Percentiles rank a stretch among this genome's conserved stretches.
Evolutionary conservation across 129 eudicot species (phyloP).

Genomic region (Flaveria ramosissima): DNA sequence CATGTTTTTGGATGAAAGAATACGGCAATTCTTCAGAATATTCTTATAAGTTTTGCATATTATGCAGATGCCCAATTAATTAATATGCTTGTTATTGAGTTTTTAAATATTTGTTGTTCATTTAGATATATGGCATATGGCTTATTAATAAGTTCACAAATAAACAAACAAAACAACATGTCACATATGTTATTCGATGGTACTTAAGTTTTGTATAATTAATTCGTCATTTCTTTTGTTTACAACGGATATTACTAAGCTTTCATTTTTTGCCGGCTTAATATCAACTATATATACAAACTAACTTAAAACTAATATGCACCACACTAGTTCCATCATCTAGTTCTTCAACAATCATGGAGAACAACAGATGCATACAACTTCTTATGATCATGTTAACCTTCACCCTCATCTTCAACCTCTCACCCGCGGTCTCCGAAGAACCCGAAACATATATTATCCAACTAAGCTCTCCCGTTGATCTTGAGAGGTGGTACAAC

Average conservation of each 20-base stretch:
- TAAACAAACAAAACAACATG: too few relatives aligned
- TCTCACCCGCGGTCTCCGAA: not conserved
- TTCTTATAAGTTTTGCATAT: too few relatives aligned
- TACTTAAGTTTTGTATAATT: not conserved
- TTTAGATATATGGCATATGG: too few relatives aligned
- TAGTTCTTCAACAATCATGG: constrained; percentile 27
- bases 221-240: not conserved
- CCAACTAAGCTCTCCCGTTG: constrained; percentile 36
- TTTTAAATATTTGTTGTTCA: too few relatives aligned
- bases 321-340: constrained; percentile 25
- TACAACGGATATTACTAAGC: constrained; percentile 26
- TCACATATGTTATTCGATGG: too few relatives aligned
- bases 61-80: too few relatives aligned
- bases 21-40: too few relatives aligned
- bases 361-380: constrained; percentile 11
- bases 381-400: constrained; percentile 14
- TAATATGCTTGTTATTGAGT: too few relatives aligned
- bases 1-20: too few relatives aligned
- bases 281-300: constrained; percentile 20
- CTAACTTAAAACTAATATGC: not conserved
- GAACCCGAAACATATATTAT: constrained; percentile 47
- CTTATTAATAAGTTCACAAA: too few relatives aligned
- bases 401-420: constrained; percentile 23
- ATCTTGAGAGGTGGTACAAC: constrained; percentile 40
- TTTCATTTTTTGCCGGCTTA: constrained; percentile 6